Base-by-base conservation (phyloP, 2,329 filamentous ascomycete genomes). In the Mollisia scopiformis region DNA sequence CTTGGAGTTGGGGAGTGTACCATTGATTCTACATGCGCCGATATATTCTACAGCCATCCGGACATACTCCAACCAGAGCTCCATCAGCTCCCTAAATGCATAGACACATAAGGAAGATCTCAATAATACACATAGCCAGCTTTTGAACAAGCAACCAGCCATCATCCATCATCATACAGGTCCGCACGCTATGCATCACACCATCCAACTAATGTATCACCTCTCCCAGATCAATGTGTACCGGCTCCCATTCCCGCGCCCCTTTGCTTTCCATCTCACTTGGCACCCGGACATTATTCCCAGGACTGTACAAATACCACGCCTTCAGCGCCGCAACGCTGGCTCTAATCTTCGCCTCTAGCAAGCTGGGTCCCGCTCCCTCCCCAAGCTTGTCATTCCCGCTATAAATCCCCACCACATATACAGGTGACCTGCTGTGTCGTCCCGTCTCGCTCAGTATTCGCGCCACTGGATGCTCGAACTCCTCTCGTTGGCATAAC, bases 281-380 rank as follows among this genome's bases (percentile, higher is more conserved):
- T 27, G 84, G 83, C 57, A 84, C 72, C 25, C 80, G 63, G 1
- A 58, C 66, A 54, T 69, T 64, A 25, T 66, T 62, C 13, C 69
- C 70, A 1, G 95, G 94, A 75, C 88, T 93, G 80, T 99, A 99
- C 56, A 99, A 81, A 77, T 99, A 99, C 95, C 95, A 99, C 6
- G 89, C 84, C 82, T 97, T 96, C 72, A 99, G 81, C 19, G 93
- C 88, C 65, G 90, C 88, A 71, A 96, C 93, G 37, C 91, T 87
- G 21, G 95, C 95, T 75, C 91, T 85, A 65, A 85, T 83, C 65
- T 92, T 86, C 31, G 91, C 94, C 70, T 92, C 85, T 67, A 92
- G 83, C 59, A 98, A 80, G 75, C 85, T 93, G 52, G 89, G 80
- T 25, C 91, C 95, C 21, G 88, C 84, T n/a, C 88, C 95, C 79